A percentile compares a stretch with the other conserved stretches of the same genome.
phyloP scores from a whole-genome alignment of 129 eudicot species.

The Flaveria linearis region DNA sequence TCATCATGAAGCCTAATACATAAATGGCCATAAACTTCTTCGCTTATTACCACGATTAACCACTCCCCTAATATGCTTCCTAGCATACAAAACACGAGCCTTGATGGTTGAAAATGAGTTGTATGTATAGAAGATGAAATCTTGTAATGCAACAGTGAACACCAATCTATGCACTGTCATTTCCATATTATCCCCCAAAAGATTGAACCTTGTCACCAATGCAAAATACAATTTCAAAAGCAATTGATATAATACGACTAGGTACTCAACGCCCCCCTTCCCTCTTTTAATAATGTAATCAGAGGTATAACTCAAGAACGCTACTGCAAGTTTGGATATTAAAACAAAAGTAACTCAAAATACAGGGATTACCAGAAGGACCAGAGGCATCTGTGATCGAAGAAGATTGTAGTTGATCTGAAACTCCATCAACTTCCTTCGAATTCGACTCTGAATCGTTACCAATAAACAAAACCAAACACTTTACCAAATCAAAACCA shows the following conservation, averaged over 20 bases:
- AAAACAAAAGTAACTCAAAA: background rate
- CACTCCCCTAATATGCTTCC: background rate
- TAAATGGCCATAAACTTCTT: too few species aligned
- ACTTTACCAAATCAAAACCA: background rate
- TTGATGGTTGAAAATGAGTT: background rate
- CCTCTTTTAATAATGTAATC: too few species aligned
- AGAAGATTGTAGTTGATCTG: slow-evolving; percentile 68
- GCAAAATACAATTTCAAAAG: background rate
- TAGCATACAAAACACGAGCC: background rate
- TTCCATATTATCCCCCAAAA: background rate
- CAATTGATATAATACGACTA: too few species aligned
- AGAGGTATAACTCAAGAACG: background rate
- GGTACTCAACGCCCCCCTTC: too few species aligned
- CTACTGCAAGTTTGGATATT: background rate
- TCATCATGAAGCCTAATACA: too few species aligned
- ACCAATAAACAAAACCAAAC: slow-evolving; percentile 8
- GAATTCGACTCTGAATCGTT: slow-evolving; percentile 43
- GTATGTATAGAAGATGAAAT: background rate
- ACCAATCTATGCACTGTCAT: background rate
- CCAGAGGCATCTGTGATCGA: slow-evolving; percentile 53
- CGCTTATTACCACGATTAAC: too few species aligned
- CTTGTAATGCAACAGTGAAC: background rate
- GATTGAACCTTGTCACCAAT: background rate
- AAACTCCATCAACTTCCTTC: slow-evolving; percentile 66
- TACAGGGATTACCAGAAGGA: slow-evolving; percentile 39